These are phyloP conservation scores for Diaporthe eres DNA, from an alignment of 2,329 filamentous ascomycete genomes.

Conservation along the genomic window DNA sequence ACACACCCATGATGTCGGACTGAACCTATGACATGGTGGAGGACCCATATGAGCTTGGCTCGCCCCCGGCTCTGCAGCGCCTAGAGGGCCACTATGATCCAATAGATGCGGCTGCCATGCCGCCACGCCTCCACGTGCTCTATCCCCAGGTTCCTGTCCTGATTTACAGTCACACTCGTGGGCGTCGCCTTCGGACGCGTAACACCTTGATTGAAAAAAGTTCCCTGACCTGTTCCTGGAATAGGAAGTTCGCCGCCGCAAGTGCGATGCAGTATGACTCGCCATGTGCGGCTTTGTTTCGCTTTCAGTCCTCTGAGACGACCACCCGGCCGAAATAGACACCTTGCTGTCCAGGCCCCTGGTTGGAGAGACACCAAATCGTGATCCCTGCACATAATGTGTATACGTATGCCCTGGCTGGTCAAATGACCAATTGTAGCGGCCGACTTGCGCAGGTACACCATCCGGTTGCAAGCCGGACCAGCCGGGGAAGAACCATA, in stretches of 20 bases:
- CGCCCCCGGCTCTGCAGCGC: slow-evolving; percentile 6
- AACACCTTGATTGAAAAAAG: neutral
- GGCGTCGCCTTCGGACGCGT: neutral
- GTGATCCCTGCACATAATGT: slow-evolving; percentile 13
- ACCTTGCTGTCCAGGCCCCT: neutral
- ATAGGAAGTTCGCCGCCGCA: slow-evolving; percentile 21
- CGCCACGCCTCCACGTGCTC: slow-evolving; percentile 26
- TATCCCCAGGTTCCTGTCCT: slow-evolving; percentile 26
- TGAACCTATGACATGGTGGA: slow-evolving; percentile 20
- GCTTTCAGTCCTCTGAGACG: slow-evolving; percentile 26
- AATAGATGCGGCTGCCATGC: slow-evolving; percentile 22
- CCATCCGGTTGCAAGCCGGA: slow-evolving; percentile 3
- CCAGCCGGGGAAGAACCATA: slow-evolving; percentile 15
- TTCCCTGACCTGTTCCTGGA: neutral
- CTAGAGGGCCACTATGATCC: slow-evolving; percentile 20
- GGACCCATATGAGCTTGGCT: slow-evolving; percentile 9
- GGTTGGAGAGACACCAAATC: neutral
- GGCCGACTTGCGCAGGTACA: slow-evolving; percentile 28
- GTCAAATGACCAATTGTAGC: slow-evolving; percentile 22
- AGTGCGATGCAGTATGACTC: slow-evolving; percentile 19
- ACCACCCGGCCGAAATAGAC: slow-evolving; percentile 14
- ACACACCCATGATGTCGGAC: slow-evolving; percentile 11
- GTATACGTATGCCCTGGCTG: slow-evolving; percentile 13
- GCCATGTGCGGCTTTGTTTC: slow-evolving; percentile 13
- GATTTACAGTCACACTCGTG: slow-evolving; percentile 5